phyloP scores from a whole-genome alignment of 2,329 filamentous ascomycete genomes.

The Neoscytalidium dimidiatum region DNA sequence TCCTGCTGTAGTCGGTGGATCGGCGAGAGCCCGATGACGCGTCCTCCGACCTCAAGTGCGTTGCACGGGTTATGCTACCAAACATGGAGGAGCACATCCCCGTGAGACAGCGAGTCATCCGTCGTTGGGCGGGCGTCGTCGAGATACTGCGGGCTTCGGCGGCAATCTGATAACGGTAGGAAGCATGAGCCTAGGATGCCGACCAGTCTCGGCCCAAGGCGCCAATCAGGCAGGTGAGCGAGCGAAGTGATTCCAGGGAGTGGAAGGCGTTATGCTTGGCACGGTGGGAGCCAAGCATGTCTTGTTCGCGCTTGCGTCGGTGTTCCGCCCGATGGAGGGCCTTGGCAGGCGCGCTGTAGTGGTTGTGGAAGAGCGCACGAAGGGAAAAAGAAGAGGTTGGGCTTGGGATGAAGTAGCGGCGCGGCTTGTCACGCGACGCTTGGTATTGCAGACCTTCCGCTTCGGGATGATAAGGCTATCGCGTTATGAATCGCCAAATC shows the following conservation, averaged over 20 bases:
- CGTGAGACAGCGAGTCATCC: background rate
- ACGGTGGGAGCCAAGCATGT: background rate
- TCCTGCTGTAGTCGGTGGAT: background rate
- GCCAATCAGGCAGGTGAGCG: constrained; percentile 4
- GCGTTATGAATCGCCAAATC: background rate
- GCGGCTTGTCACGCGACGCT: constrained; percentile 7
- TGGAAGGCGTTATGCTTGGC: constrained; percentile 5
- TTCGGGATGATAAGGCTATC: constrained; percentile 11
- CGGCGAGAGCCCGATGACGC: background rate
- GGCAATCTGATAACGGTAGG: background rate
- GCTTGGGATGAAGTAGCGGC: background rate
- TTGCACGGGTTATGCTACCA: background rate
- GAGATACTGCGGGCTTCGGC: background rate
- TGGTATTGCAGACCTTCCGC: constrained; percentile 1
- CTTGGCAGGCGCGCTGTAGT: background rate
- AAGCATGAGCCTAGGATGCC: background rate
- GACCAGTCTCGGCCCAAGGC: background rate
- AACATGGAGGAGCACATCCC: background rate
- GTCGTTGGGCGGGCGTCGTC: background rate
- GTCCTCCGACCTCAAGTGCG: background rate
- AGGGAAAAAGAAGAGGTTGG: background rate
- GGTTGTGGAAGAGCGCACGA: background rate
- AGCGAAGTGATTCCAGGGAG: background rate
- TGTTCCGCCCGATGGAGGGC: background rate
- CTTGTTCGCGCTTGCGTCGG: background rate